Percentiles rank a stretch among this genome's conserved stretches.
These are phyloP conservation scores for Torulaspora quercuum DNA, from an alignment of 805 yeast genomes.

Conservation along the genomic window DNA sequence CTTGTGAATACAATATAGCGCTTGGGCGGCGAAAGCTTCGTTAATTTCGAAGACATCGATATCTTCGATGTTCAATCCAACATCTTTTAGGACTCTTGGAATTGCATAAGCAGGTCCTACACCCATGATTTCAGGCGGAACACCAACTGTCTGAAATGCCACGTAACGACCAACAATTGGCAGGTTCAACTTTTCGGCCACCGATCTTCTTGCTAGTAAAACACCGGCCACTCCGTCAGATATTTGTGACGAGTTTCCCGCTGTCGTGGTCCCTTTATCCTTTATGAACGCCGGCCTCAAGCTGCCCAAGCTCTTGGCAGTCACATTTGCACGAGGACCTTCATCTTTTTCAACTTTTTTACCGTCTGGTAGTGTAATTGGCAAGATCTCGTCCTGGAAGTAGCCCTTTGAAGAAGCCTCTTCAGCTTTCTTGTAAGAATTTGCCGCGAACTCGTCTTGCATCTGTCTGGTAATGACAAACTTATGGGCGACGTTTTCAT, in stretches of 20 bases:
- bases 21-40: conserved; percentile 97
- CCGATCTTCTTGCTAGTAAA: conserved; percentile 75
- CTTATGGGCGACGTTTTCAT: conserved; percentile 79
- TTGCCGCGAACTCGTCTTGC: conserved; percentile 89
- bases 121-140: conserved; percentile 97
- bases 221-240: conserved; percentile 96
- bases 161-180: conserved; percentile 78
- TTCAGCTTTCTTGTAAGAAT: conserved; percentile 81
- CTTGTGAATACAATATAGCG: conserved; percentile 66
- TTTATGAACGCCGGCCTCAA: conserved; percentile 82
- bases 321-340: conserved; percentile 87
- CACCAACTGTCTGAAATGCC: conserved; percentile 79
- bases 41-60: conserved; percentile 80
- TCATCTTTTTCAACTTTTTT: conserved; percentile 63
- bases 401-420: conserved; percentile 63
- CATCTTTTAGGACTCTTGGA: conserved; percentile 69
- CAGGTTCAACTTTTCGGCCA: conserved; percentile 70
- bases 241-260: conserved; percentile 95
- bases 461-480: conserved; percentile 60
- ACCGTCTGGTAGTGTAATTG: conserved; percentile 56
- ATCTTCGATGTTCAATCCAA: conserved; percentile 59
- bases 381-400: conserved; percentile 88
- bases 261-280: conserved; percentile 77
- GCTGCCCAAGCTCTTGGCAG: conserved; percentile 68
- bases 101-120: conserved; percentile 96